Evolutionary conservation across 2,329 filamentous ascomycete genomes (phyloP), one percentile per base, ranked within the genome.

Genomic region (Atkinsonella hypoxylon): DNA sequence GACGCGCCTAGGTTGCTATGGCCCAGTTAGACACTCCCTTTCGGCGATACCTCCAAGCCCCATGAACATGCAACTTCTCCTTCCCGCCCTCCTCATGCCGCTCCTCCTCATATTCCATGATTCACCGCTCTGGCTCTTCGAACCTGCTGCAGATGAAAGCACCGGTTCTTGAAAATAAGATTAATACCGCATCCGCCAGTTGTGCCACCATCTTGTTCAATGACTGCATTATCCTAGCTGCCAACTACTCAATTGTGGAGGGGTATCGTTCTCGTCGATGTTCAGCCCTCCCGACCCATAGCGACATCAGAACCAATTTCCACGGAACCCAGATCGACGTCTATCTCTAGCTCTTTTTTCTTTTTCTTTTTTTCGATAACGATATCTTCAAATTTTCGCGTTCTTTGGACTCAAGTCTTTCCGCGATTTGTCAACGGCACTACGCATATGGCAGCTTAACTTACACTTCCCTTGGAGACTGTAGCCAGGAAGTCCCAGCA

Each of bases 401-500:
- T 45, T 18, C 15, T 13, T 45, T 45, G 4, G 8, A 26, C 26
- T 26, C 26, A 8, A 26, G 26, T 26, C 26, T 6, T 26, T 26
- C 6, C 26, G 26, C 26, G 4, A 26, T 45, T 34, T 26, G 20
- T 39, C 18, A 15, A n/a, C 9, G 6, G 9, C 17, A 20, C 18
- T 15, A 34, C 30, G 2, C 46, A 31, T 45, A 47, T 52, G 51
- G 51, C 44, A 22, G 6, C 17, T 1, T 44, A 26, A 20, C 15
- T 22, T 10, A 13, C 17, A 8, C 30, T 31, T 15, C 18, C 8
- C n/a, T 41, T n/a, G 43, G 43, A 47, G 15, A 46, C 15, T 26
- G 31, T 42, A 42, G 43, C 30, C 26, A 26, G 26, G 26, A 18
- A 18, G 17, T 43, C 45, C 42, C 45, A 38, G 62, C 60, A 63